A percentile compares a stretch with the other conserved stretches of the same genome.
These are phyloP conservation scores for Styphnolobium japonicum DNA, from an alignment of 306 rosid genomes.

Conservation along the genomic window DNA sequence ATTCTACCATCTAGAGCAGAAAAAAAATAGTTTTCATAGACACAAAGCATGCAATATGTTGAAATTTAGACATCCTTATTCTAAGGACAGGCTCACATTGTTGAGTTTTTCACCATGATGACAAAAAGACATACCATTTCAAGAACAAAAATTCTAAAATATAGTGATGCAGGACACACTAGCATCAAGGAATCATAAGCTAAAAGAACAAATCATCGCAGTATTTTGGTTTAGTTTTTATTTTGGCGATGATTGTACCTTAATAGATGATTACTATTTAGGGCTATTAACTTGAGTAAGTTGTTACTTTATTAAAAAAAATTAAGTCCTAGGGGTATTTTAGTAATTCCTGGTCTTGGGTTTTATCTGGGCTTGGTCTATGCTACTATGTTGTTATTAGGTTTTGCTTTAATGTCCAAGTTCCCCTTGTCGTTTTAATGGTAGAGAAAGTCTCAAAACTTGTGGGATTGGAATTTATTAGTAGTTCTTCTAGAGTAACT, in stretches of 20 bases:
- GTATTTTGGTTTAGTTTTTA: neutral
- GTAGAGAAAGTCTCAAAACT: too few species aligned
- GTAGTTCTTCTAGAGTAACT: neutral
- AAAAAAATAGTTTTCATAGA: neutral
- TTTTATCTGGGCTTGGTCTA: slow-evolving; percentile 1
- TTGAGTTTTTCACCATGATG: neutral
- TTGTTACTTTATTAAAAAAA: neutral
- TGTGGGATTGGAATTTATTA: too few species aligned
- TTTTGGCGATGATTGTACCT: neutral
- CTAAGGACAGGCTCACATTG: neutral
- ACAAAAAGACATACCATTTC: neutral
- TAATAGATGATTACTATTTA: neutral
- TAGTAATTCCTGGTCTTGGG: neutral
- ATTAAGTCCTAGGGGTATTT: neutral
- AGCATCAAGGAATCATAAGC: neutral
- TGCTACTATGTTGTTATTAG: neutral
- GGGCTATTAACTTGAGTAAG: neutral
- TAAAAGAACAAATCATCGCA: neutral
- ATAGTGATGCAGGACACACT: neutral
- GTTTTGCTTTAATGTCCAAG: neutral
- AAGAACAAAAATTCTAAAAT: neutral
- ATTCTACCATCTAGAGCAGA: neutral
- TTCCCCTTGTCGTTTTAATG: too few species aligned
- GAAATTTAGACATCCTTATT: neutral
- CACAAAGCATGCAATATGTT: neutral